These are phyloP conservation scores for Scalesia atractyloides DNA, from an alignment of 129 eudicot genomes.

Conservation along the genomic window DNA sequence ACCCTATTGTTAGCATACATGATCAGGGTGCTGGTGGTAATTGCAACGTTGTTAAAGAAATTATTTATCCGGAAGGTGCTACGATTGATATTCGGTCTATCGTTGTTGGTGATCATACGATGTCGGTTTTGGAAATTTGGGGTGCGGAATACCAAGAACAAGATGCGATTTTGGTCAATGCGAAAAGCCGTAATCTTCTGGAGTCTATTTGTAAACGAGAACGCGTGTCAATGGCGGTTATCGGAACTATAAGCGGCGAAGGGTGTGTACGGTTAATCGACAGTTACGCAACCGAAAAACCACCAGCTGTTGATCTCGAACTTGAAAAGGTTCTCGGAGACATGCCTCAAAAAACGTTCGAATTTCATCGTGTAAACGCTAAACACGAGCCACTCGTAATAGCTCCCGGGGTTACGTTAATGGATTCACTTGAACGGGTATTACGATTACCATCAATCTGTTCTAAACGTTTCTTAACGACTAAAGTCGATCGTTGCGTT, in stretches of 20 bases:
- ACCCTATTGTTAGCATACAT: slow-evolving; percentile 86
- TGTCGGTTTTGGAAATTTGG: slow-evolving; percentile 97
- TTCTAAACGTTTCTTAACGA: slow-evolving; percentile 80
- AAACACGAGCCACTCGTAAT: slow-evolving; percentile 66
- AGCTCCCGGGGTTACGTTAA: slow-evolving; percentile 71
- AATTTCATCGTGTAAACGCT: slow-evolving; percentile 58
- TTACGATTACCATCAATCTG: slow-evolving; percentile 82
- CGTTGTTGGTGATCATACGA: slow-evolving; percentile 89
- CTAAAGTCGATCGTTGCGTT: slow-evolving; percentile 92
- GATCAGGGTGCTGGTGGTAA: slow-evolving; percentile 99
- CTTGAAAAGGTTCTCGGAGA: slow-evolving; percentile 88
- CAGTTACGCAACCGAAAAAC: slow-evolving; percentile 57
- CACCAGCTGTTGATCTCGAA: slow-evolving; percentile 92
- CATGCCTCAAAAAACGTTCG: slow-evolving; percentile 92
- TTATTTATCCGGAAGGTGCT: slow-evolving; percentile 87
- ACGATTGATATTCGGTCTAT: slow-evolving; percentile 78
- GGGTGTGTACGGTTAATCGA: slow-evolving; percentile 68
- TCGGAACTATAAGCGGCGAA: slow-evolving; percentile 77
- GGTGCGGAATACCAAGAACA: slow-evolving; percentile 97
- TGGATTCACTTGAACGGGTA: slow-evolving; percentile 74
- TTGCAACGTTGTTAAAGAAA: slow-evolving; percentile 94
- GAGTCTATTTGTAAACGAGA: slow-evolving; percentile 82
- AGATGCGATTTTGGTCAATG: slow-evolving; percentile 87
- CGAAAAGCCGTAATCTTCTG: slow-evolving; percentile 60
- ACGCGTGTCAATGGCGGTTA: slow-evolving; percentile 91